Percentiles rank a stretch among this genome's conserved stretches.
Evolutionary conservation across 2,329 filamentous ascomycete genomes (phyloP).

Genomic region (Penicillium sp.): DNA sequence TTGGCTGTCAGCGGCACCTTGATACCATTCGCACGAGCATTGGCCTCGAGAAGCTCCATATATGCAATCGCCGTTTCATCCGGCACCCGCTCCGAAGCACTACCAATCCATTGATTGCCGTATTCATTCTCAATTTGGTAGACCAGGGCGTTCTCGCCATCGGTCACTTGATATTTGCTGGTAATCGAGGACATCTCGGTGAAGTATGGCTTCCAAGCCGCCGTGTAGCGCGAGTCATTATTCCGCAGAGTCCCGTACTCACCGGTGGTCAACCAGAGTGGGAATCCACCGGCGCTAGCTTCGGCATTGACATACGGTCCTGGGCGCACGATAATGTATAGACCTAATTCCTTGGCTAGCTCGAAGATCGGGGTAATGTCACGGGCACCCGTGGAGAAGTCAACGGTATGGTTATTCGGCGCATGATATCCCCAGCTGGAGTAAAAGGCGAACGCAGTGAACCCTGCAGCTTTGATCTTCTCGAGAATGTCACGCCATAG

Average conservation of each 20-base stretch:
- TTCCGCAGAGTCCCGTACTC: constrained; percentile 36
- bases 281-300: constrained; percentile 61
- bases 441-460: constrained; percentile 51
- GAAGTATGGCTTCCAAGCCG: constrained; percentile 33
- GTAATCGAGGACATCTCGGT: constrained; percentile 30
- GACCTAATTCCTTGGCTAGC: constrained; percentile 53
- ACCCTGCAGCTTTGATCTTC: constrained; percentile 53
- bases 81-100: constrained; percentile 40
- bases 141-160: constrained; percentile 28
- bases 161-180: constrained; percentile 30
- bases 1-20: constrained; percentile 59
- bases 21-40: constrained; percentile 57
- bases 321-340: constrained; percentile 57
- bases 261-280: constrained; percentile 62
- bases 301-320: constrained; percentile 66
- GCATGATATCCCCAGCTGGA: constrained; percentile 52
- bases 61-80: constrained; percentile 47
- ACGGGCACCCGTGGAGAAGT: constrained; percentile 55
- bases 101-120: constrained; percentile 38
- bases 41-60: constrained; percentile 52
- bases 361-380: constrained; percentile 54
- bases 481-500: constrained; percentile 53
- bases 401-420: constrained; percentile 45
- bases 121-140: constrained; percentile 39
- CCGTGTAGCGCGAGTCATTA: constrained; percentile 31